These are phyloP conservation scores for Fusarium nematophilum DNA, from an alignment of 2,329 filamentous ascomycete genomes.

Conservation along the genomic window DNA sequence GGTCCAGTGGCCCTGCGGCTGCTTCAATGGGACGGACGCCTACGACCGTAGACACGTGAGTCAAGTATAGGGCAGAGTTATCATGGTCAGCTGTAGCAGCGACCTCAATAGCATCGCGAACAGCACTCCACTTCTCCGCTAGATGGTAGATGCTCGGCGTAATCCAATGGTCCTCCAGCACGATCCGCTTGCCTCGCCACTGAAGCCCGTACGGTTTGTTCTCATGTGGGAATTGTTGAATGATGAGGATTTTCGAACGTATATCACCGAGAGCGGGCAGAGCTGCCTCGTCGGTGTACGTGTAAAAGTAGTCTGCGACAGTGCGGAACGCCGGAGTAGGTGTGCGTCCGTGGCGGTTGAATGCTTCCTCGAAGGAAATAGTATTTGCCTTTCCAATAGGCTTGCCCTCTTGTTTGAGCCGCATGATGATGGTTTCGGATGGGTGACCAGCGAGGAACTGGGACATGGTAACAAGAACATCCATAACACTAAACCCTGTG, in stretches of 20 bases:
- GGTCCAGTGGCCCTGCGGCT: conserved; percentile 58
- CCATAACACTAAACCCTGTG: conserved; percentile 57
- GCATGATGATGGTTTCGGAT: conserved; percentile 59
- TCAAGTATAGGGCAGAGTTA: conserved; percentile 55
- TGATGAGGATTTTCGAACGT: conserved; percentile 58
- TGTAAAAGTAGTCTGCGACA: no score
- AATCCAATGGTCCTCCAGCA: conserved; percentile 60
- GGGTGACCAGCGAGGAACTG: conserved; percentile 59
- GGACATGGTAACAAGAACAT: conserved; percentile 57
- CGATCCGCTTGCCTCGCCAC: conserved; percentile 58
- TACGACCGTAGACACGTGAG: conserved; percentile 61
- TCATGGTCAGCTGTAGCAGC: conserved; percentile 49
- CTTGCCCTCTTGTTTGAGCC: conserved; percentile 60
- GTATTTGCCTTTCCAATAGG: conserved; percentile 51
- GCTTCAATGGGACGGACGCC: conserved; percentile 62
- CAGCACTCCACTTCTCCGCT: conserved; percentile 59
- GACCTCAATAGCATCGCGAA: conserved; percentile 53
- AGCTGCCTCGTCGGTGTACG: conserved; percentile 43
- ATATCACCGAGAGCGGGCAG: conserved; percentile 59
- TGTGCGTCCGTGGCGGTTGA: conserved; percentile 46
- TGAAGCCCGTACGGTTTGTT: conserved; percentile 54
- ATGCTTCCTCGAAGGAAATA: conserved; percentile 57
- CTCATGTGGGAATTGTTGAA: conserved; percentile 58
- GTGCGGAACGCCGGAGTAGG: no score
- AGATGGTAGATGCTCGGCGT: conserved; percentile 56